These are phyloP conservation scores for Breviolum minutum DNA, from an alignment of 73 alveolate species.

Conservation along the genomic window DNA sequence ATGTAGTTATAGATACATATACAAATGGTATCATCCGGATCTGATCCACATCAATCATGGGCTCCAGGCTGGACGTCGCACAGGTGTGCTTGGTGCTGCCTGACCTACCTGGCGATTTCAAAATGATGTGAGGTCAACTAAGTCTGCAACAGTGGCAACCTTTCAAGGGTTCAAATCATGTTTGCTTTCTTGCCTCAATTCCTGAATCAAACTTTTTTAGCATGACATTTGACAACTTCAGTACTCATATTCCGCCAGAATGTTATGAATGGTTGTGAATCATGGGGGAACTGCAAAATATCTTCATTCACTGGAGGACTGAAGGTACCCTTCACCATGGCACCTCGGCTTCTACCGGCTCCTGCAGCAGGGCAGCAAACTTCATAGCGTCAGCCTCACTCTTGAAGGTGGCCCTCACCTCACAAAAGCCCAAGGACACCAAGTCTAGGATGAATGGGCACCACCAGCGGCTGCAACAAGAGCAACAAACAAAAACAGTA, in stretches of 20 bases:
- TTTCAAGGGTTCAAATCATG: too few relatives aligned
- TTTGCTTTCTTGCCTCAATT: too few relatives aligned
- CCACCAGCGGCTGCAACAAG: neutral
- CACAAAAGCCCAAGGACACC: neutral
- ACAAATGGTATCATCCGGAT: neutral
- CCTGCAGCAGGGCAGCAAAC: constrained; percentile 9
- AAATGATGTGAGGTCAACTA: too few relatives aligned
- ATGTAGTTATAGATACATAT: neutral
- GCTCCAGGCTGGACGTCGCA: constrained; percentile 6
- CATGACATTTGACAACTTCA: neutral
- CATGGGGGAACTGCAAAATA: neutral
- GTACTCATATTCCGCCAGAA: neutral
- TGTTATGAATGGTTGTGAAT: neutral
- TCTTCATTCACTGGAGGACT: neutral
- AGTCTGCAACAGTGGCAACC: too few relatives aligned
- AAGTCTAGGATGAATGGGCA: neutral
- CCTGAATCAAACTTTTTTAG: too few relatives aligned
- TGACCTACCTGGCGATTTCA: neutral
- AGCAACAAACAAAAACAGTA: too few relatives aligned
- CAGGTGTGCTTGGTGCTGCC: constrained; percentile 32
- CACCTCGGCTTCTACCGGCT: neutral
- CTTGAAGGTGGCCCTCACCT: constrained; percentile 3
- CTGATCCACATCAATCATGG: neutral
- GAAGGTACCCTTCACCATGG: too few relatives aligned
- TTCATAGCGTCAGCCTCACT: neutral